These are phyloP conservation scores for Micromonas pusilla DNA, from an alignment of 139 green algal species.

Conservation along the genomic window DNA sequence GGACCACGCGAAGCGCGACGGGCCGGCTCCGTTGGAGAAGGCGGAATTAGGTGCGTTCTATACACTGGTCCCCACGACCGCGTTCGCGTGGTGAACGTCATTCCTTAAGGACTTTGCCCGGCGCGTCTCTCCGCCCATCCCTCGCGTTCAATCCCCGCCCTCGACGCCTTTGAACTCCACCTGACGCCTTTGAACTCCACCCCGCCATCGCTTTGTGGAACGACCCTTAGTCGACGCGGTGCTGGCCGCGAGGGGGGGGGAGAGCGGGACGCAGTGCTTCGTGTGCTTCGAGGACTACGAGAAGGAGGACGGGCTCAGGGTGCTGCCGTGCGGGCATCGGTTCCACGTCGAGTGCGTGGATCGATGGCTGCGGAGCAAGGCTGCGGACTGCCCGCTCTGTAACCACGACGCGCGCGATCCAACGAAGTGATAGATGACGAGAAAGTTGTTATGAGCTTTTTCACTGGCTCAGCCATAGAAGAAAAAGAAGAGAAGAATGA, in stretches of 20 bases:
- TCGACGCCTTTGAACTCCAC: no score
- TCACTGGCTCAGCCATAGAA: no score
- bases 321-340: slow-evolving; percentile 42
- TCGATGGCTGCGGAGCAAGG: slow-evolving; percentile 28
- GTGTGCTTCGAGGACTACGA: slow-evolving; percentile 48
- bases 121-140: no score
- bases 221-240: neutral
- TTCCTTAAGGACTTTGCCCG: no score
- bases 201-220: no score
- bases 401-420: neutral
- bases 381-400: neutral
- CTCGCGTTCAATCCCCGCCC: no score
- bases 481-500: no score
- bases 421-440: no score
- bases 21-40: neutral
- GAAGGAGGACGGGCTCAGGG: slow-evolving; percentile 34
- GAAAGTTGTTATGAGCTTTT: neutral
- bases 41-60: no score
- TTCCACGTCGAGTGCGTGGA: slow-evolving; percentile 42
- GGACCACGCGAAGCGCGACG: neutral
- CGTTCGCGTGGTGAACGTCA: no score
- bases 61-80: no score
- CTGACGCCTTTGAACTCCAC: no score
- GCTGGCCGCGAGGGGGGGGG: neutral
- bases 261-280: slow-evolving; percentile 23